phyloP scores from a whole-genome alignment of 257 asterid genomes.

The Salvia hispanica region DNA sequence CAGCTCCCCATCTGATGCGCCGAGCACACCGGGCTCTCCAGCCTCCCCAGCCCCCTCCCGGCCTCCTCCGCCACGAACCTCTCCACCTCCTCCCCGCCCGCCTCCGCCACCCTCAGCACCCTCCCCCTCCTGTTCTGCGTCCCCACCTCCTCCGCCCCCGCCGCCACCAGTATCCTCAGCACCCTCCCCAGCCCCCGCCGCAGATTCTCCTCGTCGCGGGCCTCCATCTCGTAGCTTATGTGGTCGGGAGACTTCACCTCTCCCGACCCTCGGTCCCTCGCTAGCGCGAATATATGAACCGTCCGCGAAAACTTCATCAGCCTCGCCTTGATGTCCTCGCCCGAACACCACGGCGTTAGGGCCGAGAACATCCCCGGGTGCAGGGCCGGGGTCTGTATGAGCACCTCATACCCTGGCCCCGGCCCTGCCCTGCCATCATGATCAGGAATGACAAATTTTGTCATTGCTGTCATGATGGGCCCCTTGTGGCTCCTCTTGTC shows the following conservation, averaged over 20 bases:
- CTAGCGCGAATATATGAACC: conserved; percentile 59
- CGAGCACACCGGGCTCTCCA: conserved; percentile 59
- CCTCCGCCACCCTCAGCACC: conserved; percentile 56
- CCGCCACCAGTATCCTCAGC: conserved; percentile 63
- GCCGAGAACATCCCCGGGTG: conserved; percentile 85
- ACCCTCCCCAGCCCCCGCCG: conserved; percentile 61
- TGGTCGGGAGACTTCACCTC: conserved; percentile 37
- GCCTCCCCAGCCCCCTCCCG: conserved; percentile 44
- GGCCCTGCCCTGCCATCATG: conserved; percentile 25
- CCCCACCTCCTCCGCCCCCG: conserved; percentile 91
- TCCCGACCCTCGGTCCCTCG: conserved; percentile 76
- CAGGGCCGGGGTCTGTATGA: conserved; percentile 75
- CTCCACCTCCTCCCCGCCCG: conserved; percentile 49
- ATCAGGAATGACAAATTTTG: conserved; percentile 41
- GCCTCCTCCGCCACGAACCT: conserved; percentile 65
- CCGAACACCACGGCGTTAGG: conserved; percentile 75
- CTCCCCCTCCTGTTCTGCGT: conserved; percentile 59
- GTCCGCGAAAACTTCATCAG: conserved; percentile 70
- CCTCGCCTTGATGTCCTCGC: conserved; percentile 55
- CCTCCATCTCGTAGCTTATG: conserved; percentile 51
- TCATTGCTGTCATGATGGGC: conserved; percentile 78
- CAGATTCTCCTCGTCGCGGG: conserved; percentile 47
- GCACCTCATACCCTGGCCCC: conserved; percentile 56
- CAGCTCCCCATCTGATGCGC: conserved; percentile 99
- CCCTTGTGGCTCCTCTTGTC: conserved; percentile 71